Evolutionary conservation across 2,329 filamentous ascomycete genomes (phyloP).

Genomic region (Aspergillus sp.): DNA sequence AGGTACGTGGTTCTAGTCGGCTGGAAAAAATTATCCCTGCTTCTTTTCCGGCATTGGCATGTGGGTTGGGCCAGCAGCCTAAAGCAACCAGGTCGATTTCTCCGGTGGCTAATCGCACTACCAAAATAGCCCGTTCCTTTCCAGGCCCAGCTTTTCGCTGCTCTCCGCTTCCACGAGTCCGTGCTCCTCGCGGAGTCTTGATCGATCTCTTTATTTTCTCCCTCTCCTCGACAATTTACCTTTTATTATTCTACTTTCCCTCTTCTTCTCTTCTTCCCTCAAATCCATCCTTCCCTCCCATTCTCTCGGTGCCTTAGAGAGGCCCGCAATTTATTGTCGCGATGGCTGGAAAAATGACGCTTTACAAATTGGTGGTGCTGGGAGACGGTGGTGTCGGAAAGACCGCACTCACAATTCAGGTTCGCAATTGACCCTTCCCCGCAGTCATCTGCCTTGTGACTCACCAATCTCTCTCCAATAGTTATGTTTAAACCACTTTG

Average conservation of each 20-base stretch:
- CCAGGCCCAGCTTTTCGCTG: constrained; percentile 29
- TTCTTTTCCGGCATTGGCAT: constrained; percentile 23
- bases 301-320: constrained; percentile 6
- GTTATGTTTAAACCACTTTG: constrained; percentile 97
- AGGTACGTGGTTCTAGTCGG: constrained; percentile 22
- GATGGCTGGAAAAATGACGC: constrained; percentile 92
- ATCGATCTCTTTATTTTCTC: constrained; percentile 25
- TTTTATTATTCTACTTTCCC: constrained; percentile 13
- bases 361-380: constrained; percentile 94
- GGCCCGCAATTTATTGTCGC: constrained; percentile 32
- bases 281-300: neutral
- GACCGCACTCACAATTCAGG: constrained; percentile 87
- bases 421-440: constrained; percentile 32
- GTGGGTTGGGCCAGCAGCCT: constrained; percentile 25
- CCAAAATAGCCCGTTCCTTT: constrained; percentile 30
- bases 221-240: constrained; percentile 19
- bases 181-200: constrained; percentile 30
- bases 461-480: constrained; percentile 43
- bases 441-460: constrained; percentile 6
- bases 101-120: constrained; percentile 34
- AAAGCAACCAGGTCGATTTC: constrained; percentile 26
- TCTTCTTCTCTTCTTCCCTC: constrained; percentile 5
- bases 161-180: constrained; percentile 30
- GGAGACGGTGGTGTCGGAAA: constrained; percentile 94
- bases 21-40: constrained; percentile 17